Base-by-base conservation (phyloP, 1,139 yeast genomes). In the Nakaseomyces nivariensis region DNA sequence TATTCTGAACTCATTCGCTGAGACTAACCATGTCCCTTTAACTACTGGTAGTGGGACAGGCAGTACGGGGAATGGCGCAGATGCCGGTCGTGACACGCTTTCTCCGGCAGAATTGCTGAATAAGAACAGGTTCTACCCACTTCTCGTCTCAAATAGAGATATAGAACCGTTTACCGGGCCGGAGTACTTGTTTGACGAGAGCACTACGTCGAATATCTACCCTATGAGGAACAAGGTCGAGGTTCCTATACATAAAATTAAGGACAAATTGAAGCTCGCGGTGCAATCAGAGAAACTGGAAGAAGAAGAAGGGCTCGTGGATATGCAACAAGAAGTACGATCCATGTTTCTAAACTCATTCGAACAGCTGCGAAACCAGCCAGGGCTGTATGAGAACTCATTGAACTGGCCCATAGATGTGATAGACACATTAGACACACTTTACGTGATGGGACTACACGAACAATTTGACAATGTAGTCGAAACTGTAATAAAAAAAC, bases 341-440 rank as follows among this genome's bases (percentile, higher is more conserved):
- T 27, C 33, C 9, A n/a, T 29, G 34, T 41, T 41, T 34, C 25
- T 11, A 32, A 44, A 45, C 22, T 49, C 43, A 37, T 48, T 33
- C 26, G 40, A 51, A 29, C 52, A 41, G 25, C 24, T 41, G 45
- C 56, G 55, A 31, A 56, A 55, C 37, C 65, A 69, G 52, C 64
- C 68, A 3, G 59, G 67, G 2, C 62, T 68, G n/a, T 61, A 60
- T 46, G 70, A 67, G 52, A 58, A 60, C 33, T 58, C 66, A 11
- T 51, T 60, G 44, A 50, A 43, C 7, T 61, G 65, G 65, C 64
- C 64, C 3, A 37, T 60, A 3, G 54, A 53, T 11, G 32, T 84
- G 56, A 80, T 85, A 7, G 94, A 85, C 61, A 73, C 87, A 1
- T 65, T 85, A 50, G 94, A 85, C 60, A 81, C 92, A 0, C 69